A percentile compares a stretch with the other conserved stretches of the same genome.
These are phyloP conservation scores for Toxoplasma gondii DNA, from an alignment of 169 alveolate species.

Conservation along the genomic window DNA sequence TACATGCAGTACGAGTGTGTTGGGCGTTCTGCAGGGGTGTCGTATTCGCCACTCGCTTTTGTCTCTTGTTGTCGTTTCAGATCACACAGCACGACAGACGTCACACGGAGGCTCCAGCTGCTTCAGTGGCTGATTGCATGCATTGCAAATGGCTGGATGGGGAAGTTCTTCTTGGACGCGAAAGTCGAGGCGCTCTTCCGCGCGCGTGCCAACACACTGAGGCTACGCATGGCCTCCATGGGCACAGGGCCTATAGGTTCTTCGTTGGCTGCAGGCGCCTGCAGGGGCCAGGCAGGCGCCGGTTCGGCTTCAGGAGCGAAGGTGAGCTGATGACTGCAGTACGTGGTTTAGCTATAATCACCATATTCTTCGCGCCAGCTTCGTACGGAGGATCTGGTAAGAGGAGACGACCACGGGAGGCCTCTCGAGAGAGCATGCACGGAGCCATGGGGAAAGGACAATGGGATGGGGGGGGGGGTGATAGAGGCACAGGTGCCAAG, in stretches of 20 bases:
- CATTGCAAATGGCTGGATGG: constrained; percentile 55
- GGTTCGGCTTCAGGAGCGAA: background rate
- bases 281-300: constrained; percentile 6
- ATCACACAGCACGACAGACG: background rate
- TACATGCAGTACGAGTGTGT: too few species aligned
- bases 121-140: constrained; percentile 60
- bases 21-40: too few species aligned
- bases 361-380: background rate
- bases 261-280: constrained; percentile 6
- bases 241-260: background rate
- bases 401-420: too few species aligned
- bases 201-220: constrained; percentile 55
- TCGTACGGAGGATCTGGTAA: too few species aligned
- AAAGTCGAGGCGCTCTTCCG: constrained; percentile 56
- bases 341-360: background rate
- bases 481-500: too few species aligned
- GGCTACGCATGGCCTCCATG: constrained; percentile 27
- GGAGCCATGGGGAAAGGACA: background rate
- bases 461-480: background rate
- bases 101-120: constrained; percentile 29
- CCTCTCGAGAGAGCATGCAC: background rate
- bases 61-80: background rate
- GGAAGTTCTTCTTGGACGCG: constrained; percentile 59
- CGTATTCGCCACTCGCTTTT: background rate
- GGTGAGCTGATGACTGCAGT: background rate